Conservation (phyloP, 1,139 yeast genomes). For the Debaryomycetaceae sp. region DNA sequence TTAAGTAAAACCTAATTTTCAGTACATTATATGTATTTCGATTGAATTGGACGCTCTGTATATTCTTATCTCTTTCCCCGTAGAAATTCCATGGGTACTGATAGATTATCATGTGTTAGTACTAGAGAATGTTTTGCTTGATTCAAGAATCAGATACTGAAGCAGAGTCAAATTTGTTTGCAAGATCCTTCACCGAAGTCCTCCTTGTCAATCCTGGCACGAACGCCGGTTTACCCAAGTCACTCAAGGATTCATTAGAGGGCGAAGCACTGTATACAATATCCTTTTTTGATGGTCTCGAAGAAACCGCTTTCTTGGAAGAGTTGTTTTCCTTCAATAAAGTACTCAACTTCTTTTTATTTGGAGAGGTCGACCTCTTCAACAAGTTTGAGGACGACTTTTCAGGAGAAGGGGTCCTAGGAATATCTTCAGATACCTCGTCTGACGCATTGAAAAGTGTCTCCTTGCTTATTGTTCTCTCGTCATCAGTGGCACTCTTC, state of each 20-base stretch:
- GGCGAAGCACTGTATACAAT: constrained; percentile 9
- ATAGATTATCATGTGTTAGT: too few species aligned
- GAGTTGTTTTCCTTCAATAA: constrained; percentile 16
- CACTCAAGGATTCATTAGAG: constrained; percentile 14
- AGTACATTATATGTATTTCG: not conserved
- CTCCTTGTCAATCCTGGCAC: constrained; percentile 25
- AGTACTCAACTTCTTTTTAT: constrained; percentile 31
- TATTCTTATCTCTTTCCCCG: too few species aligned
- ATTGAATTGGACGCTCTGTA: too few species aligned
- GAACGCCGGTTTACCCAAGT: constrained; percentile 29
- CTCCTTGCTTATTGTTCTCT: not conserved
- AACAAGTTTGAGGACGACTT: constrained; percentile 20
- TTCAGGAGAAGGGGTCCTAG: constrained; percentile 18
- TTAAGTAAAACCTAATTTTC: not conserved
- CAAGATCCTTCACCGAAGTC: constrained; percentile 35
- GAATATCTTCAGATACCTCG: not conserved
- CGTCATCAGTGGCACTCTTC: not conserved
- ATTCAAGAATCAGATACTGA: constrained; percentile 1
- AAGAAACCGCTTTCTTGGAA: constrained; percentile 18
- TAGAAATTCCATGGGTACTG: too few species aligned
- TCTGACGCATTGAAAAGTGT: not conserved
- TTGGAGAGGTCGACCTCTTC: constrained; percentile 39
- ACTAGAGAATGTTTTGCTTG: too few species aligned
- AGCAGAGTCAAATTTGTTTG: constrained; percentile 27
- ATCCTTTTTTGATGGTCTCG: constrained; percentile 30